phyloP scores from a whole-genome alignment of 257 asterid species.

The Euphrasia confusa region DNA sequence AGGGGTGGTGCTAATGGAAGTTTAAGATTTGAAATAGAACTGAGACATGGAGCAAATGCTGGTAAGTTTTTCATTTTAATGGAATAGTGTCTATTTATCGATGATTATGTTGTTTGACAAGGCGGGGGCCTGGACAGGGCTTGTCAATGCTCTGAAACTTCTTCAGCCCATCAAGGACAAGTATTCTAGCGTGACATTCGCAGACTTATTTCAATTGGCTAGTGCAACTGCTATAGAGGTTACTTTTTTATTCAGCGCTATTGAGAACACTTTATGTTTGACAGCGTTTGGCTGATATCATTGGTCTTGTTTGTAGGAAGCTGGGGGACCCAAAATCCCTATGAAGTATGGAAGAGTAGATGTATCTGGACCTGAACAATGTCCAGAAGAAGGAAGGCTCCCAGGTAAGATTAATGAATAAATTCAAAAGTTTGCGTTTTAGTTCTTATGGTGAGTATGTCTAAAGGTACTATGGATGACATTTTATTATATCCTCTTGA shows the following conservation, averaged over 20 bases:
- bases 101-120: constrained; percentile 33
- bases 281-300: constrained; percentile 16
- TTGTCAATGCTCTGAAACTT: constrained; percentile 93
- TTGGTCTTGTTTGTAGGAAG: constrained; percentile 53
- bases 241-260: constrained; percentile 13
- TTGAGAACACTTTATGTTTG: not conserved
- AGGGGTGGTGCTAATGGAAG: constrained; percentile 99
- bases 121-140: constrained; percentile 52
- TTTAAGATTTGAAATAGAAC: constrained; percentile 82
- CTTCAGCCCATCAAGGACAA: constrained; percentile 94
- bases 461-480: too few relatives aligned
- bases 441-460: too few relatives aligned
- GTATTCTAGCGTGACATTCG: constrained; percentile 72
- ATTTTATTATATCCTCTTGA: too few relatives aligned
- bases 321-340: constrained; percentile 95
- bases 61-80: constrained; percentile 39
- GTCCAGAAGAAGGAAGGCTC: constrained; percentile 99
- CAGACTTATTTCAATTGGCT: constrained; percentile 92
- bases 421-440: not conserved
- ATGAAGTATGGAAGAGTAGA: constrained; percentile 98
- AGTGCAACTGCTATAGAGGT: constrained; percentile 99
- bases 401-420: constrained; percentile 53
- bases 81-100: constrained; percentile 1
- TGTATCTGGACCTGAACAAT: constrained; percentile 70
- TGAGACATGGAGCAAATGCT: constrained; percentile 95